Evolutionary conservation across 768 basidiomycete species (phyloP), one percentile per base, ranked within the genome.

Genomic region (Cystofilobasidium bisporidii): DNA sequence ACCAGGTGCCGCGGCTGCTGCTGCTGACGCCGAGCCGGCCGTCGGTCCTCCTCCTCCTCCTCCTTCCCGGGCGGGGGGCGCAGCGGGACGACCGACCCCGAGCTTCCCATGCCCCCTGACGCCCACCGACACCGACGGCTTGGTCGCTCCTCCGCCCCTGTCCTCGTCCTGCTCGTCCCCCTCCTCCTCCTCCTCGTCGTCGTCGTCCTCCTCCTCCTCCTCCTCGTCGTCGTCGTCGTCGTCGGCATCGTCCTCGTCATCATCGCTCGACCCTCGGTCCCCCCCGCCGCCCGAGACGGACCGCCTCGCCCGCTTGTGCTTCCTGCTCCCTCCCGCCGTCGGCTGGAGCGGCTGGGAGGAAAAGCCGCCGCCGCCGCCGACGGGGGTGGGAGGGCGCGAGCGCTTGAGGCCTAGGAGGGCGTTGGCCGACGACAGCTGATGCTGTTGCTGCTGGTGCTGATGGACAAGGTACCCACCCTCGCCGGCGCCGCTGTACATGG

Each of bases 361-460:
- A n/a, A n/a, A n/a, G n/a, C 11, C 22, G 3, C 18, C 5, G 15
- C 12, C 12, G 56, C 20, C 41, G 41, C 24, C 1, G 57, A n/a
- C 17, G 64, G 24, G 18, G 9, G 30, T 22, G 30, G 30, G 24
- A 17, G 61, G 53, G 32, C 48, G 55, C 4, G 53, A 8, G n/a
- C 62, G 61, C 38, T 63, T 63, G 20, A 68, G 61, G 28, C 61
- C 47, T 1, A 68, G 43, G 11, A 68, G 57, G 1, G 66, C 36
- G 48, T 55, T 53, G 14, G 28, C 53, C 10, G 53, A 56, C 30
- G 53, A 56, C 28, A 56, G 61, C 67, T 24, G 67, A 24, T 57
- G 50, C 48, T 57, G 61, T 40, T 61, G 47, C 17, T 58, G 65
- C 40, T 58, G 64, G 6, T 63, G 63, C 38, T 41, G 64, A 10